These are phyloP conservation scores for Vigna angularis DNA, from an alignment of 306 rosid species.

Conservation along the genomic window DNA sequence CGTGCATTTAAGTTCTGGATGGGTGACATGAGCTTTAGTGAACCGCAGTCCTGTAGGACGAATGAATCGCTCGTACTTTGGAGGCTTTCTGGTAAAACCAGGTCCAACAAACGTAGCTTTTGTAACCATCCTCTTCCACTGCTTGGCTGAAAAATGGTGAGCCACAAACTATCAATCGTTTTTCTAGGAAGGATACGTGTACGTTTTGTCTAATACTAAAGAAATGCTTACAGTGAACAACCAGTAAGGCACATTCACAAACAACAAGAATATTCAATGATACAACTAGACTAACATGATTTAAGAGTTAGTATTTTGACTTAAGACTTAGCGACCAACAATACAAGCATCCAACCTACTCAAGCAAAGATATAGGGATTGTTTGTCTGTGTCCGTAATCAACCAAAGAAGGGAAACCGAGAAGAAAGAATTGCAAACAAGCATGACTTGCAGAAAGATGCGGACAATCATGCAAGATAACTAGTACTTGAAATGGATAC, in stretches of 20 bases:
- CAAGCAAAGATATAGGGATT: not conserved
- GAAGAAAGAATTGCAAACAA: not conserved
- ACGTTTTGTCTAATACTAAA: not conserved
- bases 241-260: not conserved
- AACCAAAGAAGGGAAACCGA: not conserved
- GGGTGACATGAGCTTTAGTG: constrained; percentile 95
- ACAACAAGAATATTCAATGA: constrained; percentile 16
- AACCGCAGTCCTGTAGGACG: constrained; percentile 89
- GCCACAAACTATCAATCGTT: constrained; percentile 20
- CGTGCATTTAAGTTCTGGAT: constrained; percentile 93
- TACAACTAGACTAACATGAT: not conserved
- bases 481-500: constrained; percentile 7
- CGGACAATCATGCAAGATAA: not conserved
- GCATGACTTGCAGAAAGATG: not conserved
- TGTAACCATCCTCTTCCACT: constrained; percentile 97
- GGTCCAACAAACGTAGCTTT: constrained; percentile 97
- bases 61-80: constrained; percentile 91
- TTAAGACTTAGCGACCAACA: not conserved
- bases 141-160: constrained; percentile 68
- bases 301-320: not conserved
- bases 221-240: not conserved
- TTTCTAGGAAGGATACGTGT: not conserved
- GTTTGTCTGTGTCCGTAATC: not conserved
- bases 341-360: constrained; percentile 8
- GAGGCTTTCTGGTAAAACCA: constrained; percentile 93